phyloP scores from a whole-genome alignment of 768 basidiomycete genomes.

The Rhodocollybia butyracea region DNA sequence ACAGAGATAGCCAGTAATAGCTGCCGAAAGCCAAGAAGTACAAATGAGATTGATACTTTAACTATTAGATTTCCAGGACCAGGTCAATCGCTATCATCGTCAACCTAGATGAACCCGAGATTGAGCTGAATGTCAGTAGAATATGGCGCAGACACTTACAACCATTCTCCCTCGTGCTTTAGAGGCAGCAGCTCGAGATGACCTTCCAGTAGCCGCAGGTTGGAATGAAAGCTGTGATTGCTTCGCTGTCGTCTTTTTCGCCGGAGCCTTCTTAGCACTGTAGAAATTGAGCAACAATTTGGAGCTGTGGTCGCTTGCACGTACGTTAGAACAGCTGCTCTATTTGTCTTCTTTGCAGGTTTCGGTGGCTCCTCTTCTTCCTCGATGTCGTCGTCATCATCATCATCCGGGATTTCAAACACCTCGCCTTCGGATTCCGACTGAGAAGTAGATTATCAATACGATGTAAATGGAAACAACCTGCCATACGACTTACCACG shows the following conservation, averaged over 20 bases:
- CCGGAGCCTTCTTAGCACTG: constrained; percentile 54
- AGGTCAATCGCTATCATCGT: constrained; percentile 24
- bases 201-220: constrained; percentile 45
- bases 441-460: too few species aligned
- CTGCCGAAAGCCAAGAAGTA: neutral
- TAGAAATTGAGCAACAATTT: constrained; percentile 28
- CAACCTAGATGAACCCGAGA: constrained; percentile 13
- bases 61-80: too few species aligned
- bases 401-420: constrained; percentile 55
- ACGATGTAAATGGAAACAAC: too few species aligned
- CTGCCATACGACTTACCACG: constrained; percentile 25
- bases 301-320: too few species aligned
- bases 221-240: constrained; percentile 65
- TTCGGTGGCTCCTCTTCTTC: constrained; percentile 45
- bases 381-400: constrained; percentile 40
- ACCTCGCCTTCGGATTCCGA: constrained; percentile 44
- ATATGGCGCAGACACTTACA: constrained; percentile 24
- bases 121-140: neutral
- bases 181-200: constrained; percentile 66
- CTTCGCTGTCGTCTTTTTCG: constrained; percentile 44
- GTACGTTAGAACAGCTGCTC: constrained; percentile 66
- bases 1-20: neutral
- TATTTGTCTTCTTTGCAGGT: constrained; percentile 52
- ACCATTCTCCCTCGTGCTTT: constrained; percentile 65
- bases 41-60: neutral